These are phyloP conservation scores for Roridomyces roridus DNA, from an alignment of 768 basidiomycete species.

Conservation along the genomic window DNA sequence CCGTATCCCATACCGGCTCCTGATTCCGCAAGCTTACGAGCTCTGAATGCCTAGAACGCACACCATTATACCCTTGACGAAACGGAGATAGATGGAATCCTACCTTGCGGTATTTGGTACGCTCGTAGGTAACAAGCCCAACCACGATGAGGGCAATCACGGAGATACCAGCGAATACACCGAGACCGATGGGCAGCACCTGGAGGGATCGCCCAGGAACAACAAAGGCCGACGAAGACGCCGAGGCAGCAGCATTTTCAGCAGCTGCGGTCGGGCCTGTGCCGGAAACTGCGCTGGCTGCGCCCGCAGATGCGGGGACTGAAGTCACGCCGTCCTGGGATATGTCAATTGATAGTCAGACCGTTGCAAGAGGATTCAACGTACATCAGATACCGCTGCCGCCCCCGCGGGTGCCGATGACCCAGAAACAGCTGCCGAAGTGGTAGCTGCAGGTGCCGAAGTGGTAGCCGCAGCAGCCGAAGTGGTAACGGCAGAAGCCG, in stretches of 20 bases:
- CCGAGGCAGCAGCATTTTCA: constrained; percentile 38
- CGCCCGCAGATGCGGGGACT: constrained; percentile 14
- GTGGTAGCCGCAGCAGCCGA: constrained; percentile 18
- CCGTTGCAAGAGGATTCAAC: background rate
- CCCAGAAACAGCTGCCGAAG: constrained; percentile 8
- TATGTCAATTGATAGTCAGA: background rate
- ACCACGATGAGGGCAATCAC: constrained; percentile 84
- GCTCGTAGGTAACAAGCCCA: constrained; percentile 85
- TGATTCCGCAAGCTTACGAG: constrained; percentile 73
- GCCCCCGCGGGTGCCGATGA: constrained; percentile 14
- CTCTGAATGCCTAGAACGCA: constrained; percentile 68
- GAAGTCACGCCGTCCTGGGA: constrained; percentile 3
- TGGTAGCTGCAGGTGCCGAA: constrained; percentile 12
- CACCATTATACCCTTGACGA: no score
- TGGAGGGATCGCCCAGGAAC: constrained; percentile 77
- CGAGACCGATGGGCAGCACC: constrained; percentile 84
- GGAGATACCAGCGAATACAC: constrained; percentile 85
- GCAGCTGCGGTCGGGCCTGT: constrained; percentile 36
- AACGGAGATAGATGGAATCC: no score
- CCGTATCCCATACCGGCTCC: constrained; percentile 66
- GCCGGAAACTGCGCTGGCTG: constrained; percentile 6
- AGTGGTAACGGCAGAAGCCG: constrained; percentile 30
- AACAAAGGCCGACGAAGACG: constrained; percentile 52
- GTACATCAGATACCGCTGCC: constrained; percentile 28
- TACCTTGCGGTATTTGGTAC: constrained; percentile 86